These are phyloP conservation scores for Thuja plicata DNA, from an alignment of 83 land plant genomes.

Conservation along the genomic window DNA sequence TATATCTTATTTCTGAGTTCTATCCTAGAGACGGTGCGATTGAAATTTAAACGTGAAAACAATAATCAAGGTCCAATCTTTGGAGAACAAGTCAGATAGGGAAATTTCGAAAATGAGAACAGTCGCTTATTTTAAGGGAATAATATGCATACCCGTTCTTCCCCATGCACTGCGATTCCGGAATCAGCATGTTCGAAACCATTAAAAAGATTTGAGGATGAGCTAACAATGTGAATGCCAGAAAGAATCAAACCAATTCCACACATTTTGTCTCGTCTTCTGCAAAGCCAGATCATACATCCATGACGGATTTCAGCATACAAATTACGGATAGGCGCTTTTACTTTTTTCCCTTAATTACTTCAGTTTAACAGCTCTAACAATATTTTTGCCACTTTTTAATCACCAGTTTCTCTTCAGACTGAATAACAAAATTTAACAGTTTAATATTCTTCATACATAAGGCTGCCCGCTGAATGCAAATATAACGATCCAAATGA, in stretches of 20 bases:
- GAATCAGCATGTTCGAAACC: not conserved
- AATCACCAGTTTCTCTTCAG: not conserved
- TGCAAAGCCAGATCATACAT: not conserved
- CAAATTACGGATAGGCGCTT: not conserved
- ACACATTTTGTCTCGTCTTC: slow-evolving; percentile 32
- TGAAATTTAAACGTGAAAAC: not conserved
- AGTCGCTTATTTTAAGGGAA: not conserved
- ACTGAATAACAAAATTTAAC: not conserved
- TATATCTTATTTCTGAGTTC: not conserved
- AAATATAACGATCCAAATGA: too few relatives aligned
- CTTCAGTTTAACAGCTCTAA: not conserved
- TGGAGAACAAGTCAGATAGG: not conserved
- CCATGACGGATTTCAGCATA: not conserved
- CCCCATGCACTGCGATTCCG: not conserved
- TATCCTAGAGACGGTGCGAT: not conserved
- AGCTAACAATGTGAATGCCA: slow-evolving; percentile 31
- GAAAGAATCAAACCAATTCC: slow-evolving; percentile 56
- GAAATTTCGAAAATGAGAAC: not conserved
- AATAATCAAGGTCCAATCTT: not conserved
- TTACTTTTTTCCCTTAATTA: not conserved
- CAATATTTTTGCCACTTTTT: not conserved
- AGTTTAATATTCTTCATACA: not conserved
- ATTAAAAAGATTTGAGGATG: slow-evolving; percentile 16
- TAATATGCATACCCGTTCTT: slow-evolving; percentile 11
- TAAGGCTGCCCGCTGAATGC: too few relatives aligned